Conservation (phyloP, 305 asterid species). For the Caryopteris hybrid region DNA sequence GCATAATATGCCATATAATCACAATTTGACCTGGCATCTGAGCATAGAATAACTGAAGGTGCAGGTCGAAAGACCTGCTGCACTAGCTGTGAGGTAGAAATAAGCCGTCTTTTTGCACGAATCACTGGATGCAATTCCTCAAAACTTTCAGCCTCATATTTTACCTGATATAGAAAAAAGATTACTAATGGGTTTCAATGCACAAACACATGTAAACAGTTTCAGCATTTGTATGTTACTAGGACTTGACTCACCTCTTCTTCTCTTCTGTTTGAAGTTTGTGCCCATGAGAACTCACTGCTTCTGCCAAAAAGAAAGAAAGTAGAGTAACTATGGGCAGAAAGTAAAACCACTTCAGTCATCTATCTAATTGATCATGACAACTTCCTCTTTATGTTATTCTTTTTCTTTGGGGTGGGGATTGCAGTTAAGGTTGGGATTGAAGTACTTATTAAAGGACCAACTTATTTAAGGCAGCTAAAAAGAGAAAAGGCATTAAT, state of each 20-base stretch:
- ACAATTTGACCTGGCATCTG: slow-evolving; percentile 41
- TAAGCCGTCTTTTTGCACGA: slow-evolving; percentile 63
- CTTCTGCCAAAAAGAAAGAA: slow-evolving; percentile 31
- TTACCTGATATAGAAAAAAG: slow-evolving; percentile 31
- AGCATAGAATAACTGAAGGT: slow-evolving; percentile 41
- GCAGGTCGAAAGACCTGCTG: slow-evolving; percentile 62
- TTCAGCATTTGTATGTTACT: neutral
- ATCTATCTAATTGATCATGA: neutral
- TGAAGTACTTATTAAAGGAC: no score
- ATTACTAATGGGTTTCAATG: neutral
- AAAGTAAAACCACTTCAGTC: neutral
- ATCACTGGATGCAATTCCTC: slow-evolving; percentile 31
- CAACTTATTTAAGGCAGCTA: neutral
- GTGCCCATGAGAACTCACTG: slow-evolving; percentile 52
- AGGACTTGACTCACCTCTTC: slow-evolving; percentile 46
- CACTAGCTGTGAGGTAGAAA: slow-evolving; percentile 51
- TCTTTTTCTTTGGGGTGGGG: no score
- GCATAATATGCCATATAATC: slow-evolving; percentile 42
- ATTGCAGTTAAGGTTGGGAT: no score
- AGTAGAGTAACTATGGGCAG: slow-evolving; percentile 12
- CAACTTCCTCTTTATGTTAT: no score
- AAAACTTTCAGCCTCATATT: slow-evolving; percentile 30
- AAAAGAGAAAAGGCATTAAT: neutral
- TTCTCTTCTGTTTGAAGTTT: slow-evolving; percentile 40
- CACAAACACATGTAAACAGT: neutral